A percentile compares a stretch with the other conserved stretches of the same genome.
Evolutionary conservation across 1,284 basidiomycete genomes (phyloP).

Genomic region (Coniferiporia weirii): DNA sequence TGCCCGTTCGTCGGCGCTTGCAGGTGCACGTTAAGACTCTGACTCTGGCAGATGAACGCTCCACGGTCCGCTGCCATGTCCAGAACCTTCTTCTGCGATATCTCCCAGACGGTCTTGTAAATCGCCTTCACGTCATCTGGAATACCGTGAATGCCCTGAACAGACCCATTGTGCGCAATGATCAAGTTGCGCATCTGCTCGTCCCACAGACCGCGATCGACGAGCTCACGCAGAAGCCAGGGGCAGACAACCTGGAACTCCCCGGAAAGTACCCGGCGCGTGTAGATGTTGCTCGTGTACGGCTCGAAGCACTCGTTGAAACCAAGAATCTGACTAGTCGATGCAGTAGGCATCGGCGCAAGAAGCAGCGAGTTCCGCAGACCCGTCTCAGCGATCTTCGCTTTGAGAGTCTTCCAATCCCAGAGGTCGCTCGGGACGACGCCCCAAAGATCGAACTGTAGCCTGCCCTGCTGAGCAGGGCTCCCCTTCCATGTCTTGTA

Average conservation of each 20-base stretch:
- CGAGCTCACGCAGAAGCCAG: slow-evolving; percentile 95
- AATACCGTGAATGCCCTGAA: slow-evolving; percentile 86
- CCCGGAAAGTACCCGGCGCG: slow-evolving; percentile 97
- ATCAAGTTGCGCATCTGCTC: slow-evolving; percentile 99
- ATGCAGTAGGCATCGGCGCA: slow-evolving; percentile 98
- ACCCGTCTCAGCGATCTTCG: slow-evolving; percentile 82
- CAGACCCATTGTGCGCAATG: slow-evolving; percentile 94
- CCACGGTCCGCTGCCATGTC: slow-evolving; percentile 98
- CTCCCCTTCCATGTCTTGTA: slow-evolving; percentile 94
- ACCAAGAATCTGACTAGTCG: slow-evolving; percentile 97
- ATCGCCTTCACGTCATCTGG: slow-evolving; percentile 91
- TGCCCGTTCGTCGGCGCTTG: slow-evolving; percentile 90
- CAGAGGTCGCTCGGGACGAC: slow-evolving; percentile 90
- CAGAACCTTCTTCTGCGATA: slow-evolving; percentile 96
- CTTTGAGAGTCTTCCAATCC: slow-evolving; percentile 92
- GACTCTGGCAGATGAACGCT: slow-evolving; percentile 96
- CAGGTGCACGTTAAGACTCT: slow-evolving; percentile 90
- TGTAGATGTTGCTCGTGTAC: slow-evolving; percentile 98
- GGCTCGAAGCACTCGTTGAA: slow-evolving; percentile 99
- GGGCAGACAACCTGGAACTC: slow-evolving; percentile 99
- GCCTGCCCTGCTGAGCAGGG: slow-evolving; percentile 82
- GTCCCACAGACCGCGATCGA: slow-evolving; percentile 94
- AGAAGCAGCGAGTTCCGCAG: slow-evolving; percentile 92
- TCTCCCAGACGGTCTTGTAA: slow-evolving; percentile 99
- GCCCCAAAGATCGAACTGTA: slow-evolving; percentile 97